Conservation (phyloP, 176 grass and related monocot species). For the Aegilops speltoides region DNA sequence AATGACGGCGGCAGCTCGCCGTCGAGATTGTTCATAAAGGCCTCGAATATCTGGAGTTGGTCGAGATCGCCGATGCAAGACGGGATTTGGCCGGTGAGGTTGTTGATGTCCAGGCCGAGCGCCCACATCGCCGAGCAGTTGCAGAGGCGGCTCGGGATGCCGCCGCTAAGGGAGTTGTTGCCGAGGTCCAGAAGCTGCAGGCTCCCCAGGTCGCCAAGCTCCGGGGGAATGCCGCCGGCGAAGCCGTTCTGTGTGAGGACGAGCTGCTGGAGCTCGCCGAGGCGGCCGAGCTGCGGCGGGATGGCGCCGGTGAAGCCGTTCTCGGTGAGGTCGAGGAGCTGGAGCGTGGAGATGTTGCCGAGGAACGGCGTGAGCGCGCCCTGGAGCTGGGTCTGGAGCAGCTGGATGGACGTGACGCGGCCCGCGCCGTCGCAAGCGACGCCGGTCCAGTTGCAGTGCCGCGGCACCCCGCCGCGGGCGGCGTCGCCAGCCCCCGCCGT, state of each 20-base stretch:
- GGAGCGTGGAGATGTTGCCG: slow-evolving; percentile 81
- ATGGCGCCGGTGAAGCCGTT: slow-evolving; percentile 54
- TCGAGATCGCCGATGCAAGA: slow-evolving; percentile 59
- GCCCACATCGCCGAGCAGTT: slow-evolving; percentile 51
- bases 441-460: slow-evolving; percentile 74
- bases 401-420: slow-evolving; percentile 52
- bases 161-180: slow-evolving; percentile 54
- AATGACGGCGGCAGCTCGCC: slow-evolving; percentile 72
- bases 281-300: slow-evolving; percentile 60
- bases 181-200: slow-evolving; percentile 33
- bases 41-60: slow-evolving; percentile 13
- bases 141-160: slow-evolving; percentile 69
- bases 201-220: slow-evolving; percentile 51
- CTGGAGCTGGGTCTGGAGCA: slow-evolving; percentile 38
- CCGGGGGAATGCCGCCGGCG: slow-evolving; percentile 58
- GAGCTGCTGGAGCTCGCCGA: slow-evolving; percentile 40
- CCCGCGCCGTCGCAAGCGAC: slow-evolving; percentile 57
- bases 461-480: slow-evolving; percentile 14
- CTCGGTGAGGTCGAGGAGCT: slow-evolving; percentile 55
- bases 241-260: slow-evolving; percentile 39
- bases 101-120: slow-evolving; percentile 37
- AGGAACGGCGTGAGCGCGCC: slow-evolving; percentile 72
- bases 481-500: background rate
- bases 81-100: slow-evolving; percentile 63
- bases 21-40: slow-evolving; percentile 32